phyloP scores from a whole-genome alignment of 2,329 filamentous ascomycete genomes.

The Claviceps purpurea region DNA sequence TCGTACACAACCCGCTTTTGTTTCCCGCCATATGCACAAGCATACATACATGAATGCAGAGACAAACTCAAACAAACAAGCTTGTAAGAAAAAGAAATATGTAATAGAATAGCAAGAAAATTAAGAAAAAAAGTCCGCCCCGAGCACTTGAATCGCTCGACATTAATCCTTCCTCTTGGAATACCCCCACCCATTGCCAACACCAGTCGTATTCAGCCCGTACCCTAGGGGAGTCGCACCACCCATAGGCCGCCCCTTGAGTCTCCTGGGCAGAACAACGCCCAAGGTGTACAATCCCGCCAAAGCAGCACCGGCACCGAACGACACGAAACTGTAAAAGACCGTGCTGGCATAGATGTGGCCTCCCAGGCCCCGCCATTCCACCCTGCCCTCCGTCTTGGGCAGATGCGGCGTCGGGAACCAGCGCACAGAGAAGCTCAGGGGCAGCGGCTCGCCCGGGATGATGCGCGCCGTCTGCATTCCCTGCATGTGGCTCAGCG shows the following conservation, averaged over 20 bases:
- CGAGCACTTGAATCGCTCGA: neutral
- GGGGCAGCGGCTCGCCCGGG: conserved; percentile 72
- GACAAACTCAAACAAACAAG: neutral
- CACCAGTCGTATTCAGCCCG: conserved; percentile 28
- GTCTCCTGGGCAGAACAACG: conserved; percentile 39
- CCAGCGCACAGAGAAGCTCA: conserved; percentile 76
- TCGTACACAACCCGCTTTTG: neutral
- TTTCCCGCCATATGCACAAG: neutral
- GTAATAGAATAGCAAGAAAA: neutral
- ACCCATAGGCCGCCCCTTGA: conserved; percentile 37
- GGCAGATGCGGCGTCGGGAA: conserved; percentile 63
- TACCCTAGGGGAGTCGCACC: conserved; percentile 45
- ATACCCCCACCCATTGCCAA: conserved; percentile 48
- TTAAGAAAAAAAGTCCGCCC: neutral
- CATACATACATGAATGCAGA: neutral
- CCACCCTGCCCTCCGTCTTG: conserved; percentile 48
- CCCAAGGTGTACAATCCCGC: conserved; percentile 48
- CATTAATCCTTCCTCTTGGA: conserved; percentile 28
- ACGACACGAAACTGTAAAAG: conserved; percentile 48
- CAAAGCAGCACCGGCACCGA: conserved; percentile 39
- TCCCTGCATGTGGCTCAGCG: conserved; percentile 46
- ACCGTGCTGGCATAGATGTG: conserved; percentile 51
- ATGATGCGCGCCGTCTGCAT: conserved; percentile 52
- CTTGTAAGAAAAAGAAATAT: neutral
- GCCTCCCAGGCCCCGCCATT: conserved; percentile 52